Conservation (phyloP, 2,329 filamentous ascomycete genomes). For the Ceratocystis harringtonii region DNA sequence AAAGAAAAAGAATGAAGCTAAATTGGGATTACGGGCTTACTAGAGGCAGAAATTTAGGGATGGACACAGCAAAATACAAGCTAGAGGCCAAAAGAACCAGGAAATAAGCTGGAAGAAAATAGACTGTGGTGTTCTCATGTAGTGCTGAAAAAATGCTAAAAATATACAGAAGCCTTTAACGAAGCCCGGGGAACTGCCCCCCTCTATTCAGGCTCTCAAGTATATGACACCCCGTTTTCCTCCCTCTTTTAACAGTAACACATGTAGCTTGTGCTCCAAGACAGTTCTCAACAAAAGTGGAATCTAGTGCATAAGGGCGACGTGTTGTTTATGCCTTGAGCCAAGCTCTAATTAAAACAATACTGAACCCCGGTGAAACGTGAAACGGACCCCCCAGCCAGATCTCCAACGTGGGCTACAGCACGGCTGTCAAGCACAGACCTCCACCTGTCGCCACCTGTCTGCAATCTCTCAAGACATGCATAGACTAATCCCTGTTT, state of each 20-base stretch:
- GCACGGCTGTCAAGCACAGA: not conserved
- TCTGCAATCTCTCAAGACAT: constrained; percentile 10
- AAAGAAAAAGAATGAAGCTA: not conserved
- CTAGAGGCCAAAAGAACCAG: not conserved
- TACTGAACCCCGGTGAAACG: not conserved
- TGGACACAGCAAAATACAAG: not conserved
- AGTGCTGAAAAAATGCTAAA: not conserved
- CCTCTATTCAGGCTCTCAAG: too few species aligned
- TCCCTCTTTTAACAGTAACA: not conserved
- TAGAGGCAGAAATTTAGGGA: not conserved
- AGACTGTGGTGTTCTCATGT: not conserved
- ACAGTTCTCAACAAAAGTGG: not conserved
- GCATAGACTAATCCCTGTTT: constrained; percentile 16
- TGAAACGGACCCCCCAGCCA: not conserved
- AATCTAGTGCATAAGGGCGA: not conserved
- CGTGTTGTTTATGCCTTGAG: not conserved
- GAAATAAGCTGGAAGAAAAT: not conserved
- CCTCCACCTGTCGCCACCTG: not conserved
- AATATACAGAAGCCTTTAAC: not conserved
- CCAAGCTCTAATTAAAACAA: not conserved
- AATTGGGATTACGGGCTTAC: not conserved
- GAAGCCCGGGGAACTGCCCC: not conserved
- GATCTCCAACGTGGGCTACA: not conserved
- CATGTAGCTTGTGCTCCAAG: not conserved
- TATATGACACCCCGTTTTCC: not conserved